phyloP scores from a whole-genome alignment of 257 asterid species.

The Voacanga thouarsii region DNA sequence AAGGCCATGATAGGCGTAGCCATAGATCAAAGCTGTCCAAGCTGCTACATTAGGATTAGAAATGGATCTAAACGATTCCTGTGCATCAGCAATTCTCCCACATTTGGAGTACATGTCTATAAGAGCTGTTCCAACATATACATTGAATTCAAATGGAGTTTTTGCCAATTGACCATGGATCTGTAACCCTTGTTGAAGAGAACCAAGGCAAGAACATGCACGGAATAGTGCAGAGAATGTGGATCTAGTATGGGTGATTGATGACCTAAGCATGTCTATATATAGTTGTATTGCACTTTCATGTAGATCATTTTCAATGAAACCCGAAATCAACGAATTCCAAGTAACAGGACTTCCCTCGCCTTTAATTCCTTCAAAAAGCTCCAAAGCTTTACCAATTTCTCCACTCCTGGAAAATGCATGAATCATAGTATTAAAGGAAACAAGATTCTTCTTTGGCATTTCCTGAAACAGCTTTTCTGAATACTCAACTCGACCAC shows the following conservation, averaged over 20 bases:
- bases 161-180: constrained; percentile 60
- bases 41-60: constrained; percentile 62
- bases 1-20: constrained; percentile 57
- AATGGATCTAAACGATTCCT: constrained; percentile 45
- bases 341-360: constrained; percentile 63
- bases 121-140: constrained; percentile 68
- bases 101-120: constrained; percentile 83
- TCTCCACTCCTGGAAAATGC: constrained; percentile 51
- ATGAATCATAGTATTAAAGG: constrained; percentile 69
- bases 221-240: constrained; percentile 62
- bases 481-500: constrained; percentile 52
- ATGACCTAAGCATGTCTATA: constrained; percentile 48
- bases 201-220: constrained; percentile 67
- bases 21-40: constrained; percentile 76
- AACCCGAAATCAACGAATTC: constrained; percentile 91
- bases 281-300: constrained; percentile 58
- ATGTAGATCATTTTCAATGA: constrained; percentile 42
- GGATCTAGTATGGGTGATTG: constrained; percentile 55
- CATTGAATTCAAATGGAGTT: constrained; percentile 56
- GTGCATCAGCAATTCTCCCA: constrained; percentile 67
- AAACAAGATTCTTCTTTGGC: constrained; percentile 43
- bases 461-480: constrained; percentile 43
- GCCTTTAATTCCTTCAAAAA: constrained; percentile 53
- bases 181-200: constrained; percentile 58
- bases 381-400: constrained; percentile 50